A percentile compares a stretch with the other conserved stretches of the same genome.
These are phyloP conservation scores for Calonectria montana DNA, from an alignment of 2,329 filamentous ascomycete genomes.

Conservation along the genomic window DNA sequence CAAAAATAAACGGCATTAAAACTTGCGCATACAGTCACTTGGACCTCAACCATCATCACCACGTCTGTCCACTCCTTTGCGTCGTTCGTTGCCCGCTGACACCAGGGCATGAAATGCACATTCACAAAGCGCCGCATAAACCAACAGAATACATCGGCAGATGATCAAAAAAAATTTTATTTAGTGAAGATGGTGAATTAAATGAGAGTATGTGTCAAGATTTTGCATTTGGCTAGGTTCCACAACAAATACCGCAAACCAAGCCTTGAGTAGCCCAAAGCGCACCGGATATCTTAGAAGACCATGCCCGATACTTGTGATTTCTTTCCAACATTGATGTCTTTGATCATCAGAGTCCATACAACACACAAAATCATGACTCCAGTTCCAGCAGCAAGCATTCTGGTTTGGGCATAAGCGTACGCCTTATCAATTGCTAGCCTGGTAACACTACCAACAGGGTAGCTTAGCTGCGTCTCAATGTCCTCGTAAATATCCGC, in stretches of 20 bases:
- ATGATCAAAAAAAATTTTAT: no score
- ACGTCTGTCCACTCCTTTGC: no score
- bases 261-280: no score
- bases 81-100: no score
- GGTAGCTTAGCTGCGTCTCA: conserved; percentile 62
- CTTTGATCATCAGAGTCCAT: conserved; percentile 58
- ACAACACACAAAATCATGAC: conserved; percentile 48
- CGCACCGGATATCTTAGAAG: conserved; percentile 49
- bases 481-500: conserved; percentile 65
- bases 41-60: no score
- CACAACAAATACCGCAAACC: not conserved
- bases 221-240: not conserved
- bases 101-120: no score
- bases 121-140: no score
- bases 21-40: no score
- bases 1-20: no score
- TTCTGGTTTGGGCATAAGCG: conserved; percentile 59
- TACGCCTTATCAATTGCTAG: conserved; percentile 70
- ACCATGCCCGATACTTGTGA: conserved; percentile 63
- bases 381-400: conserved; percentile 54
- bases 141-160: no score
- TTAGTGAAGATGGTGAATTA: not conserved
- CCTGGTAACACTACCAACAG: conserved; percentile 56
- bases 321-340: conserved; percentile 61
- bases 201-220: not conserved